A percentile compares a stretch with the other conserved stretches of the same genome.
phyloP scores from a whole-genome alignment of 352 stramenopile species.

The Phytophthora colocasiae region DNA sequence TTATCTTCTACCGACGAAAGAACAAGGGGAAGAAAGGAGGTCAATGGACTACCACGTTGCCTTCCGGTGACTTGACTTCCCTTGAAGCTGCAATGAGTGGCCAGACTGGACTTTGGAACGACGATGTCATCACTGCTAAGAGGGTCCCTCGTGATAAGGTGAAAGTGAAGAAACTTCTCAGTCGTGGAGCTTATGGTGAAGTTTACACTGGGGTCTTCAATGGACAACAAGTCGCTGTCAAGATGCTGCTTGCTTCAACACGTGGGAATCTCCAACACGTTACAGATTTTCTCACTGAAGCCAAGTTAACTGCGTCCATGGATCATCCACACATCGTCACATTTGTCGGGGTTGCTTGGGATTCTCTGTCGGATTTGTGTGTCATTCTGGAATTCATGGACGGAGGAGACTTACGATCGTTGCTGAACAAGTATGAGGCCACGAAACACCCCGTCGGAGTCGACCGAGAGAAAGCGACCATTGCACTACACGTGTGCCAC shows the following conservation, averaged over 20 bases:
- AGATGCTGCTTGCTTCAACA: slow-evolving; percentile 40
- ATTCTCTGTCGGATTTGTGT: slow-evolving; percentile 51
- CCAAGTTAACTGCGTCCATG: slow-evolving; percentile 50
- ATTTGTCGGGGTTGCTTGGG: slow-evolving; percentile 63
- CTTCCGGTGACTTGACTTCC: slow-evolving; percentile 4
- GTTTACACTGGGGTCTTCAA: slow-evolving; percentile 51
- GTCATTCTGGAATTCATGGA: slow-evolving; percentile 62
- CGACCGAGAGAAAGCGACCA: slow-evolving; percentile 38
- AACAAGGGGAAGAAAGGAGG: slow-evolving; percentile 1
- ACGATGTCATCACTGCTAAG: slow-evolving; percentile 41
- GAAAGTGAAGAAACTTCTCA: slow-evolving; percentile 29
- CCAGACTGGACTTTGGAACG: slow-evolving; percentile 37
- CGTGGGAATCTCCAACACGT: slow-evolving; percentile 38
- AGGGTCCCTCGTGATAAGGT: slow-evolving; percentile 41
- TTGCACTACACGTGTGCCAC: slow-evolving; percentile 38
- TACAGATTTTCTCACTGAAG: slow-evolving; percentile 60
- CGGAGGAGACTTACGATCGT: slow-evolving; percentile 41
- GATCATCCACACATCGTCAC: slow-evolving; percentile 61
- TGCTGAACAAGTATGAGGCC: slow-evolving; percentile 31
- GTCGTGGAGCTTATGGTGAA: slow-evolving; percentile 50
- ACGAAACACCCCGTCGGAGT: slow-evolving; percentile 27
- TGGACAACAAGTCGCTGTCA: slow-evolving; percentile 48
- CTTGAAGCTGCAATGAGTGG: slow-evolving; percentile 13
- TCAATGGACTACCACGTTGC: slow-evolving; percentile 10
- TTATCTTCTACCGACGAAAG: slow-evolving; percentile 6